A percentile compares a stretch with the other conserved stretches of the same genome.
These are phyloP conservation scores for Plantago major DNA, from an alignment of 257 asterid genomes.

Conservation along the genomic window DNA sequence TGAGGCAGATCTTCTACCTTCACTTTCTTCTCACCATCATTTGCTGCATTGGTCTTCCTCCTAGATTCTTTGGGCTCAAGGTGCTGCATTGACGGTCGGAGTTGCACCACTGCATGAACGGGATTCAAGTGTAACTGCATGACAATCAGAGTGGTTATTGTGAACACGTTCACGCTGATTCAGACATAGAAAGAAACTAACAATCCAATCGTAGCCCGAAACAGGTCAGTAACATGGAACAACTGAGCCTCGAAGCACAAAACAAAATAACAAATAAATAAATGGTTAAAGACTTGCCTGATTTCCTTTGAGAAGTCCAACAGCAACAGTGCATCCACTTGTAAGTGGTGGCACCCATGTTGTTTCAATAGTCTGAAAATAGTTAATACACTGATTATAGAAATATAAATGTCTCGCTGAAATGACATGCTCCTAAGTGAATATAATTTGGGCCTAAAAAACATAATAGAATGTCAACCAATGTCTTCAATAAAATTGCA, in stretches of 20 bases:
- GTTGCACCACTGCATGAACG: constrained; percentile 75
- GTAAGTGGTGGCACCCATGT: constrained; percentile 52
- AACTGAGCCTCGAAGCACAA: too few relatives aligned
- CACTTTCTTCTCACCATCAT: constrained; percentile 32
- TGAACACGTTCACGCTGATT: constrained; percentile 14
- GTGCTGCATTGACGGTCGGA: constrained; percentile 70
- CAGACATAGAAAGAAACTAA: constrained; percentile 10
- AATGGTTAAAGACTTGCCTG: constrained; percentile 43
- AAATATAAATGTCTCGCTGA: constrained; percentile 5
- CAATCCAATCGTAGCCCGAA: constrained; percentile 1
- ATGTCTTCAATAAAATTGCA: not conserved
- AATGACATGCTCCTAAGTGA: constrained; percentile 2
- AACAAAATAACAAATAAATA: not conserved
- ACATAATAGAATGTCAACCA: not conserved
- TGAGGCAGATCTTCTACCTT: constrained; percentile 37
- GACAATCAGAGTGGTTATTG: constrained; percentile 10
- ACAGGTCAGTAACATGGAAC: constrained; percentile 8
- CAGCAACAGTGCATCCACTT: constrained; percentile 55
- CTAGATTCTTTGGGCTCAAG: constrained; percentile 36
- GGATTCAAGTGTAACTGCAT: constrained; percentile 87
- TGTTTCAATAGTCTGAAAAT: constrained; percentile 51
- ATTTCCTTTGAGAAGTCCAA: constrained; percentile 64
- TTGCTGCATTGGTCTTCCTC: constrained; percentile 27
- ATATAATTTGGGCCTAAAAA: not conserved
- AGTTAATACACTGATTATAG: constrained; percentile 19